Evolutionary conservation across 2,329 filamentous ascomycete genomes (phyloP), one percentile per base, ranked within the genome.

Genomic region (Tolypocladium amazonense): DNA sequence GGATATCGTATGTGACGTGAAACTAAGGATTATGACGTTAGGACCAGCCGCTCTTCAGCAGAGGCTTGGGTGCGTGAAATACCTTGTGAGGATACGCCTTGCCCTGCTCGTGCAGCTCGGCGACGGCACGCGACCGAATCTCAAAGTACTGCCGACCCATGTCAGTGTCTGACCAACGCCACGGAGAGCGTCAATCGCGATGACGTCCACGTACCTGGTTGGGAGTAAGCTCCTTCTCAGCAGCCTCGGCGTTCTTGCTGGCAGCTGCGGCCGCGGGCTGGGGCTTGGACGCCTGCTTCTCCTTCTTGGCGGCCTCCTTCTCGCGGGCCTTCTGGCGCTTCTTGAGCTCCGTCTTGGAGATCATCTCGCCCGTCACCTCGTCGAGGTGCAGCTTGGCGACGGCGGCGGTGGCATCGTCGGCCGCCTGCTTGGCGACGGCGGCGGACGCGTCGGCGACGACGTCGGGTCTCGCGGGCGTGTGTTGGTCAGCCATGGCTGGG

Each of bases 311-410:
- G 66, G 88, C 88, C 62, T 95, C 92, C 76, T 84, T 86, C 75
- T 93, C 85, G 66, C 93, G 88, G 72, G 88, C 83, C 90, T 99
- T 99, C 79, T 92, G 85, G 70, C 93, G 87, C 80, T 90, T 93
- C 90, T 99, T 99, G 74, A 97, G 81, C 78, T 92, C 88, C 20
- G 86, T 85, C 86, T 92, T 92, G 78, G 89, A 92, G 62, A 88
- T 73, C 75, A 77, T 87, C 79, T 99, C 94, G 69, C 94, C 94
- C 18, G 94, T 97, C 64, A 92, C 90, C 71, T 95, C 90, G 75
- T 99, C 94, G 57, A 94, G 84, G 75, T 92, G 83, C 67, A 96
- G 82, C 77, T 93, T 90, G 70, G 83, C 83, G 65, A 87, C 75
- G 68, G 77, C 75, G 66, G 82, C 83, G 64, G 86, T 72, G 68